Conservation (phyloP, 257 asterid species). For the Rhazya stricta region DNA sequence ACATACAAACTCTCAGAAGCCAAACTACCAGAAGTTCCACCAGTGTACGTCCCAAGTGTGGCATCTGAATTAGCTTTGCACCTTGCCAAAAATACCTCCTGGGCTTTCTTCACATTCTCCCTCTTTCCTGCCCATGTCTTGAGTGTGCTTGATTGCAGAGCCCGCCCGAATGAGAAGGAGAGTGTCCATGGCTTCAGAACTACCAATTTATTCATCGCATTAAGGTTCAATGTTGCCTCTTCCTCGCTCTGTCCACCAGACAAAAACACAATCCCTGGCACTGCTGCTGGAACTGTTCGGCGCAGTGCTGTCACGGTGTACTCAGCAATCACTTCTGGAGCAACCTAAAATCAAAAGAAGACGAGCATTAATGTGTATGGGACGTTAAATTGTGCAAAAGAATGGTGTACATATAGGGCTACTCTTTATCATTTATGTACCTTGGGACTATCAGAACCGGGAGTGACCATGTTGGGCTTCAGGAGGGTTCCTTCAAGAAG, state of each 20-base stretch:
- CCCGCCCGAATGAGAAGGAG: slow-evolving; percentile 77
- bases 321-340: slow-evolving; percentile 66
- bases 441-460: slow-evolving; percentile 80
- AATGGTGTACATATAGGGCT: background rate
- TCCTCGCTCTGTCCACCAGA: slow-evolving; percentile 95
- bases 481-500: slow-evolving; percentile 83
- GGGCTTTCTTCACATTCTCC: slow-evolving; percentile 73
- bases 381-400: background rate
- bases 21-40: slow-evolving; percentile 52
- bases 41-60: slow-evolving; percentile 56
- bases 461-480: slow-evolving; percentile 93
- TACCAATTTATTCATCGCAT: slow-evolving; percentile 68
- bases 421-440: slow-evolving; percentile 11
- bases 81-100: slow-evolving; percentile 52
- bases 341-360: slow-evolving; percentile 34
- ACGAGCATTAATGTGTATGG: background rate
- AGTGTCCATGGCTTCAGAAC: slow-evolving; percentile 77
- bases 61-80: slow-evolving; percentile 86
- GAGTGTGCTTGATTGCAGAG: slow-evolving; percentile 76
- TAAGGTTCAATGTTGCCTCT: slow-evolving; percentile 64
- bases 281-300: slow-evolving; percentile 85
- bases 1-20: slow-evolving; percentile 64
- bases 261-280: slow-evolving; percentile 74
- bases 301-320: slow-evolving; percentile 64
- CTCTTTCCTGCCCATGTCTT: slow-evolving; percentile 72